Evolutionary conservation across 768 basidiomycete species (phyloP), one percentile per base, ranked within the genome.

Genomic region (Trametes meyenii): DNA sequence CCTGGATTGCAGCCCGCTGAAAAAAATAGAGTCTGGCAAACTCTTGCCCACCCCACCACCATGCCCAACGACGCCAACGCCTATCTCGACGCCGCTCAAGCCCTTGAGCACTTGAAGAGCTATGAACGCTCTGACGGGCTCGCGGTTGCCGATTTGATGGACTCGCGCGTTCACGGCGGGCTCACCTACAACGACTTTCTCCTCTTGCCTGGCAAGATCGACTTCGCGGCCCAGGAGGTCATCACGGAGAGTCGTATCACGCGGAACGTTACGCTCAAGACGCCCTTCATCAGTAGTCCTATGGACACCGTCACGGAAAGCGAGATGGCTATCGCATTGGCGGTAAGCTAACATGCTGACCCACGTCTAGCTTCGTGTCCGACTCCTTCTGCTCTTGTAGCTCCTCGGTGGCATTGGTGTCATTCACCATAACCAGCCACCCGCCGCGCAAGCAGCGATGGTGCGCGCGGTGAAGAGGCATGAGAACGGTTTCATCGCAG

Each of bases 231-330:
- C 1, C 81, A 83, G 16, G 85, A 85, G 45, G 96, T 95, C 72
- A 71, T 83, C 67, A 87, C 92, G 2, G 94, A 98, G 78, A 90
- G 86, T 69, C 85, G 82, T 56, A 87, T 99, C 60, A 97, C 96
- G 23, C 87, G 90, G 58, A 97, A 97, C 67, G 92, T 98, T 68
- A 77, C 80, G 44, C 82, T 99, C 69, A 98, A 94, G 78, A 96
- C 95, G 0, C 97, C 96, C 0, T 96, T 99, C 78, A 81, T 98
- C 80, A 96, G 94, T 74, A 96, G 93, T 53, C 96, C 97, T 16
- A 99, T 99, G 97, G 97, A 99, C 79, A 99, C 97, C 46, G 97
- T 98, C 68, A 98, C 97, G 1, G 97, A 98, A 76, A 86, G 83
- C 55, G 87, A 92, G 61, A 96, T 96, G 92, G 94, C 93, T 33